Evolutionary conservation across 2,329 filamentous ascomycete genomes (phyloP).

Genomic region (Arthrocladium fulminans): DNA sequence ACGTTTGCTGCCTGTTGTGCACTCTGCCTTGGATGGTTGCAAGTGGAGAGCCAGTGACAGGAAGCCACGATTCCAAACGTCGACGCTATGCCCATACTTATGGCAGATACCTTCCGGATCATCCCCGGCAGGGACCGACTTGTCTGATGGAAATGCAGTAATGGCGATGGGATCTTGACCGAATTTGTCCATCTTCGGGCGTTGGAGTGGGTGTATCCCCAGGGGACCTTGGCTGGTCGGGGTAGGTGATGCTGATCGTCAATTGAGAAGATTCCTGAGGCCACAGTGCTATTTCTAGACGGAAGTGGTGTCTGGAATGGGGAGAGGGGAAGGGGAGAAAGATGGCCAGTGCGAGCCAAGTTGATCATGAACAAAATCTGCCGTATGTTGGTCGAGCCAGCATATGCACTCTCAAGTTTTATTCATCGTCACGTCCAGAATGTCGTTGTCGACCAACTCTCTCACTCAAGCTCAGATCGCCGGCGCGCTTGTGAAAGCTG

Average conservation of each 20-base stretch:
- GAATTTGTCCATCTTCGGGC: slow-evolving; percentile 9
- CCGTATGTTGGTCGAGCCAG: neutral
- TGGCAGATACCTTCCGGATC: slow-evolving; percentile 13
- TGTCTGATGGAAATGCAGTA: slow-evolving; percentile 16
- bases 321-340: slow-evolving; percentile 1
- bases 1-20: slow-evolving; percentile 9
- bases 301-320: neutral
- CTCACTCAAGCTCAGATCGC: slow-evolving; percentile 35
- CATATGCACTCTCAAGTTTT: neutral
- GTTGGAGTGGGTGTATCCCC: slow-evolving; percentile 1
- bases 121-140: slow-evolving; percentile 9
- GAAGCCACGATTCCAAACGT: slow-evolving; percentile 17
- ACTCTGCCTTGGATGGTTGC: slow-evolving; percentile 8
- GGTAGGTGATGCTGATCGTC: slow-evolving; percentile 11
- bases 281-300: slow-evolving; percentile 11
- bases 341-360: neutral
- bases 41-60: slow-evolving; percentile 15
- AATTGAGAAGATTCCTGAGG: slow-evolving; percentile 9
- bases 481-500: slow-evolving; percentile 50
- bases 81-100: slow-evolving; percentile 11
- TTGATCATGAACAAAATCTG: neutral
- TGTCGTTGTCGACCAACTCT: slow-evolving; percentile 30
- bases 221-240: slow-evolving; percentile 24
- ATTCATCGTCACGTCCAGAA: slow-evolving; percentile 10
- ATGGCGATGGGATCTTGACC: slow-evolving; percentile 13